Base-by-base conservation (phyloP, 768 basidiomycete genomes). In the Cyclocybe cylindracea region DNA sequence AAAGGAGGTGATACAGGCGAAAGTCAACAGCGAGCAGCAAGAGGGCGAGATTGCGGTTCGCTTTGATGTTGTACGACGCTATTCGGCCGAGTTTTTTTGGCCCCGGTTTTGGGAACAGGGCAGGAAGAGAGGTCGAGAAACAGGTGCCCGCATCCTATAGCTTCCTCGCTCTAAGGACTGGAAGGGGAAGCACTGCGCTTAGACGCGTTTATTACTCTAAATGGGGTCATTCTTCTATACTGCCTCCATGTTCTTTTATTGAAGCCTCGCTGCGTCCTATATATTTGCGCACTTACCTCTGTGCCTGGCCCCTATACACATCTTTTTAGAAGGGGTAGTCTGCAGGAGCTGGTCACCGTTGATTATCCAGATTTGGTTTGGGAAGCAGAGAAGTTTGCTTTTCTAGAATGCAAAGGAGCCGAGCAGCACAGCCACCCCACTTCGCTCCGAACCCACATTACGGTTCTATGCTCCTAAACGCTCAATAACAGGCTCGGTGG, bases 151-250 rank as follows among this genome's bases (percentile, higher is more conserved):
- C 70, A 89, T 78, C 42, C 86, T 77, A 58, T 88, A 85, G 35
- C 76, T 67, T 31, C 88, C 86, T 61, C 80, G 83, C 66, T 90
- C 87, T 53, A 84, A 67, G 74, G 18, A 87, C 69, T 1, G n/a
- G 88, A 86, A 32, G 87, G 86, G 4, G 87, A 89, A 11, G 70
- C 67, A 55, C 66, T 69, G 40, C 65, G 64, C 40, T 54, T 42
- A 16, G 61, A 55, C 31, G 56, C 53, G 24, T 55, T 48, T 31
- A 66, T 58, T 4, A 65, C 48, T 58, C 54, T 60, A 48, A 64
- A 65, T 36, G 68, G 60, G 37, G 61, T 59, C 70, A 71, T 70
- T 52, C 48, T 52, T 3, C 5, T 37, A 7, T n/a, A n/a, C n/a
- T n/a, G n/a, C n/a, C n/a, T 7, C 5, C 19, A 24, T 24, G 24